A percentile compares a stretch with the other conserved stretches of the same genome.
phyloP scores from a whole-genome alignment of 2,329 filamentous ascomycete genomes.

The Monosporascus ibericus region DNA sequence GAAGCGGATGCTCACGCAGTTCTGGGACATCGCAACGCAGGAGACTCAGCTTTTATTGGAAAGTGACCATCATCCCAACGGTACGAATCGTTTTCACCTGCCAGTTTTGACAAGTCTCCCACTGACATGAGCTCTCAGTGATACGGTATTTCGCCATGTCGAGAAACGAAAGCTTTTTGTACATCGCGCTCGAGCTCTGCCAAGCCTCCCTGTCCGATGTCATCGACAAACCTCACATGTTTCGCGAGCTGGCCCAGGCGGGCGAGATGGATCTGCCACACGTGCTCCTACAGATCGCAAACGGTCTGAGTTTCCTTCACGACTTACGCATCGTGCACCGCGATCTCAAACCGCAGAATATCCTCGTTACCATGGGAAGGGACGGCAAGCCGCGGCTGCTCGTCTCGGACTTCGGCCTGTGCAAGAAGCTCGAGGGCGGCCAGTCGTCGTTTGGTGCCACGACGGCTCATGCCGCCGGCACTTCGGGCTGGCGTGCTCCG shows the following conservation, averaged over 20 bases:
- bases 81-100: constrained; percentile 29
- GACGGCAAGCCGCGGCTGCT: constrained; percentile 72
- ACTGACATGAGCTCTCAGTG: constrained; percentile 41
- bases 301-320: constrained; percentile 84
- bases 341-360: constrained; percentile 96
- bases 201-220: constrained; percentile 91
- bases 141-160: constrained; percentile 95
- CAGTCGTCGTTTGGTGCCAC: constrained; percentile 94
- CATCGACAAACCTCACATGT: constrained; percentile 66
- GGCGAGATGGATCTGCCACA: constrained; percentile 71
- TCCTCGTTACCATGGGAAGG: constrained; percentile 72
- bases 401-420: constrained; percentile 95
- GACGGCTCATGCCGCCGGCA: constrained; percentile 87
- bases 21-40: constrained; percentile 90
- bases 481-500: constrained; percentile 92
- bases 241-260: constrained; percentile 62
- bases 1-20: constrained; percentile 93
- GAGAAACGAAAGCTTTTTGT: constrained; percentile 81
- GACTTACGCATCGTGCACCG: constrained; percentile 91
- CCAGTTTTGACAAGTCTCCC: no score
- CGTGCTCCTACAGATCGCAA: constrained; percentile 82
- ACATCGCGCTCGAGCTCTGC: constrained; percentile 92
- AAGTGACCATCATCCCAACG: constrained; percentile 90
- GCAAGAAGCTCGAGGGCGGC: constrained; percentile 92
- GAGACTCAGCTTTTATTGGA: constrained; percentile 87